Evolutionary conservation across 768 basidiomycete genomes (phyloP), one percentile per base, ranked within the genome.

Genomic region (Neoboletus subvelutipes): DNA sequence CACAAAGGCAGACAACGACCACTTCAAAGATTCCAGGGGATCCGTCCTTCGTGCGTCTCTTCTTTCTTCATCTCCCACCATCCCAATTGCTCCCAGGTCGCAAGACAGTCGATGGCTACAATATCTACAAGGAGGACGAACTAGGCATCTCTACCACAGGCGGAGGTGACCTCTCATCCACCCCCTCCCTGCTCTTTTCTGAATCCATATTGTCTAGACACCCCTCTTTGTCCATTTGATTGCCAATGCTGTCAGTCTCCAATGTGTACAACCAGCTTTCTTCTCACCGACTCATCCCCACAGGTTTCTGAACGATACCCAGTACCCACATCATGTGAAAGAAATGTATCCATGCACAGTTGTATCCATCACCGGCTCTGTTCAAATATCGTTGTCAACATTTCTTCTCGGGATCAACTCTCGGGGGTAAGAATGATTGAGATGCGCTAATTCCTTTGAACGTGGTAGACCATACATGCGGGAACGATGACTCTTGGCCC

Each of bases 181-280:
- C 34, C 40, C 28, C 28, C 31, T 18, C 43, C 17, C 31, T 50
- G 59, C 56, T 59, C 52, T 56, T 29, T 61, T 56, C 70, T 45
- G 50, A 59, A 51, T 69, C 66, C 57, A 65, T 61, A 58, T 45
- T 36, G 29, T 57, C 33, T 72, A 94, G 92, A 90, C 70, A 92
- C 92, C 0, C 82, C 88, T 4, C 71, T 89, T 40, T 94, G 92
- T 75, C 92, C 92, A 7, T 94, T 94, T 67, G 92, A 94, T 69
- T 94, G 92, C 71, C 78, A 90, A 37, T 94, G 92, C 64, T 94
- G 92, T 92, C 65, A 73, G 90, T 77, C 45, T 24, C 39, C 36
- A 37, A n/a, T 37, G 24, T 41, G 20, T 9, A 13, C 18, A 6
- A 3, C n/a, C 24, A 13, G 4, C 13, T 10, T 26, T 46, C 29